phyloP scores from a whole-genome alignment of 1,284 basidiomycete genomes.

The Neotropicomus parvogracilis region DNA sequence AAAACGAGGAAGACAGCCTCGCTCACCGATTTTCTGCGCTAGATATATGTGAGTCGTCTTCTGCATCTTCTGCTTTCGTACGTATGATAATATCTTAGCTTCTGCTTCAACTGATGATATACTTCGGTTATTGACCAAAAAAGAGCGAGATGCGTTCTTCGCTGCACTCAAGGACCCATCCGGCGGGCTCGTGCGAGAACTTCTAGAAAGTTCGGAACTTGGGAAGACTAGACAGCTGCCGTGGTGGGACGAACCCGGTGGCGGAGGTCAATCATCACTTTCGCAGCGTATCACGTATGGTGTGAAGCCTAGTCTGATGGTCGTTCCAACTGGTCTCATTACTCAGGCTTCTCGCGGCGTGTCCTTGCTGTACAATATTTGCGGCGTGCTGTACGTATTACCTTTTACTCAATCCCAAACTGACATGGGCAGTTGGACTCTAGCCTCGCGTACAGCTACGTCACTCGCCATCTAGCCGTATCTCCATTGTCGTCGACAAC shows the following conservation, averaged over 20 bases:
- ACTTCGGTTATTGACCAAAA: slow-evolving; percentile 58
- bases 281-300: slow-evolving; percentile 32
- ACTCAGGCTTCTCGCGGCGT: slow-evolving; percentile 39
- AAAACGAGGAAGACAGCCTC: slow-evolving; percentile 45
- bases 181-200: slow-evolving; percentile 52
- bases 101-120: slow-evolving; percentile 53
- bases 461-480: slow-evolving; percentile 53
- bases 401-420: background rate
- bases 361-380: slow-evolving; percentile 61
- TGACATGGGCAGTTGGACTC: slow-evolving; percentile 1
- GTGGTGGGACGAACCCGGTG: slow-evolving; percentile 56
- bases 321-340: slow-evolving; percentile 48
- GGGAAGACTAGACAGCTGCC: slow-evolving; percentile 46
- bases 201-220: slow-evolving; percentile 58
- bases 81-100: slow-evolving; percentile 36
- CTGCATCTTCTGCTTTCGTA: background rate
- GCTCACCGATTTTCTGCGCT: slow-evolving; percentile 51
- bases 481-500: slow-evolving; percentile 50
- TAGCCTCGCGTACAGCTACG: slow-evolving; percentile 66
- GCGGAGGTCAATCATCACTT: background rate
- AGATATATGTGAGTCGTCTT: slow-evolving; percentile 56
- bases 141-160: slow-evolving; percentile 58
- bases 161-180: slow-evolving; percentile 54
- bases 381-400: slow-evolving; percentile 56
- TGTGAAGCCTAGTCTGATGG: slow-evolving; percentile 43